Evolutionary conservation across 1,139 yeast species (phyloP).

Genomic region (Geotrichum reessii): DNA sequence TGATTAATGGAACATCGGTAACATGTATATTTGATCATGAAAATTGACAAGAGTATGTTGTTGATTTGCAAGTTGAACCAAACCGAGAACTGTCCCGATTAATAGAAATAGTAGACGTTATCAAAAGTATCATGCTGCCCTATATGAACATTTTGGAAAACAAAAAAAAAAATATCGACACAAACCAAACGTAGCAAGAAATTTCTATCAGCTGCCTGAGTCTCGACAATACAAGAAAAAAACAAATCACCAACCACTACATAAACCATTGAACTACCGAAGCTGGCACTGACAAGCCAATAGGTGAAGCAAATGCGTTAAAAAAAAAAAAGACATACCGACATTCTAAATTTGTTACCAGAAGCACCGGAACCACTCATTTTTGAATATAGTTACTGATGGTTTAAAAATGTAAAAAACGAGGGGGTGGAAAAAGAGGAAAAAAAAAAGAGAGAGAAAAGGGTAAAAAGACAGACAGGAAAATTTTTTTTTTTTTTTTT

Average conservation of each 20-base stretch:
- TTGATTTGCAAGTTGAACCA: too few relatives aligned
- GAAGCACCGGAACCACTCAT: slow-evolving; percentile 62
- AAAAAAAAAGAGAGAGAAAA: neutral
- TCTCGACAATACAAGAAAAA: neutral
- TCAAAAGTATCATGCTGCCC: too few relatives aligned
- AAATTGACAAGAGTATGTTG: too few relatives aligned
- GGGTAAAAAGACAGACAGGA: neutral
- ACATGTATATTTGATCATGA: too few relatives aligned
- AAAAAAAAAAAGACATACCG: slow-evolving; percentile 58
- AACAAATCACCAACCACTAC: too few relatives aligned
- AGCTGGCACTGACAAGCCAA: slow-evolving; percentile 99
- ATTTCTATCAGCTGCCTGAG: neutral
- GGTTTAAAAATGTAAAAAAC: neutral
- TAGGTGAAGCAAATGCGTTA: slow-evolving; percentile 92
- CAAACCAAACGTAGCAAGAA: too few relatives aligned
- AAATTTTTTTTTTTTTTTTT: neutral
- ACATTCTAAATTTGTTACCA: slow-evolving; percentile 99
- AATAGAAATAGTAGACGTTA: too few relatives aligned
- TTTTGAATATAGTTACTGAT: neutral
- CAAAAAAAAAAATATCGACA: too few relatives aligned
- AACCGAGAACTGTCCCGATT: too few relatives aligned
- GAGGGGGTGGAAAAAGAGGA: neutral
- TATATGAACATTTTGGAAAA: too few relatives aligned
- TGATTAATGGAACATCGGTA: too few relatives aligned
- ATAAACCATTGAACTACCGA: slow-evolving; percentile 97